A percentile compares a stretch with the other conserved stretches of the same genome.
Conservation (phyloP, 331 rosid genomes). For the Pyracantha coccinea region DNA sequence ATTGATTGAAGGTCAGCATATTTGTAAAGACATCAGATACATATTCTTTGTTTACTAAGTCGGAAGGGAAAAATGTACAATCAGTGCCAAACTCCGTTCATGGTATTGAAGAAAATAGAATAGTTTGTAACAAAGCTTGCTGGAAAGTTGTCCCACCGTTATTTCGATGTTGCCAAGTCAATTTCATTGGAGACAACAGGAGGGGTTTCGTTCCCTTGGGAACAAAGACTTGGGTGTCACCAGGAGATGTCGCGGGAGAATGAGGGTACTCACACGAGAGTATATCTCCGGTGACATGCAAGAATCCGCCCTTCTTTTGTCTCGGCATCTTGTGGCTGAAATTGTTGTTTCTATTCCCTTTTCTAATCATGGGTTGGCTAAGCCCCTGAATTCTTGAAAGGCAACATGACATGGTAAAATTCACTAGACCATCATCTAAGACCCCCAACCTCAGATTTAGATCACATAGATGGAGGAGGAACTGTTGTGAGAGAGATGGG, state of each 20-base stretch:
- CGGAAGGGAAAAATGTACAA: slow-evolving; percentile 15
- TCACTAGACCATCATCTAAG: too few relatives aligned
- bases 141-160: too few relatives aligned
- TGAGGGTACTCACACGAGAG: background rate
- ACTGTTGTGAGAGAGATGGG: too few relatives aligned
- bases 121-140: too few relatives aligned
- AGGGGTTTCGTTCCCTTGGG: background rate
- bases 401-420: too few relatives aligned
- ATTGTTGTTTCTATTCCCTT: too few relatives aligned
- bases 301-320: background rate
- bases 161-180: background rate
- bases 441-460: too few relatives aligned
- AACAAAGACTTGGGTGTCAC: background rate
- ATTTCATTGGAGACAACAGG: background rate
- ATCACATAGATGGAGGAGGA: too few relatives aligned
- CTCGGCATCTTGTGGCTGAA: too few relatives aligned
- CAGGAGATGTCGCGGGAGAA: background rate
- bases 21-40: slow-evolving; percentile 27
- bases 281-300: background rate
- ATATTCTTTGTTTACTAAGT: slow-evolving; percentile 12
- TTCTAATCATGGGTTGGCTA: too few relatives aligned
- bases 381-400: too few relatives aligned
- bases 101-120: slow-evolving; percentile 14
- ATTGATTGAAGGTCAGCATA: slow-evolving; percentile 24
- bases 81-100: slow-evolving; percentile 5